Conservation (phyloP, 78 protist genomes). For the Dictyostelium brefeldianum region DNA sequence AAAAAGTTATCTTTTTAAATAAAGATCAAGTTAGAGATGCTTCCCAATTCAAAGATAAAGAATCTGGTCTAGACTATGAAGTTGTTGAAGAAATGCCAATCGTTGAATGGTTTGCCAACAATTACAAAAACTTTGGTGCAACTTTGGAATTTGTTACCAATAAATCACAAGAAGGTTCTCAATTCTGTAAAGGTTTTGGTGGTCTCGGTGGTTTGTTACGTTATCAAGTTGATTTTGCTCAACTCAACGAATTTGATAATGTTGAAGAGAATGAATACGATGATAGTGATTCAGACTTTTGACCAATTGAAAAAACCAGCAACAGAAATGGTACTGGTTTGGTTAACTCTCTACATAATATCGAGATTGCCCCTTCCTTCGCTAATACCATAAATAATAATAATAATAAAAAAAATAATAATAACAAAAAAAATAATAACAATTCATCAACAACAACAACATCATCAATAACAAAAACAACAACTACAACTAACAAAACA, state of each 20-base stretch:
- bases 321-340: conserved; percentile 34
- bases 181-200: conserved; percentile 99
- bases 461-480: background rate
- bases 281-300: conserved; percentile 64
- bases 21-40: conserved; percentile 86
- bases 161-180: conserved; percentile 99
- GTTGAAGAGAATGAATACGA: conserved; percentile 64
- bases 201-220: conserved; percentile 98
- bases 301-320: conserved; percentile 24
- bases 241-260: conserved; percentile 79
- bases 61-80: conserved; percentile 91
- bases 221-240: conserved; percentile 87
- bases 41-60: conserved; percentile 75
- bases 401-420: background rate
- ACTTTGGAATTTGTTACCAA: conserved; percentile 97
- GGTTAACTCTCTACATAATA: background rate
- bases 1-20: conserved; percentile 58
- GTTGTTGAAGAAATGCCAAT: conserved; percentile 84
- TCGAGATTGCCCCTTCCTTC: conserved; percentile 19
- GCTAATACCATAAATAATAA: background rate
- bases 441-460: background rate
- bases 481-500: background rate
- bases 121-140: conserved; percentile 96
- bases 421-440: background rate
- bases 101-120: conserved; percentile 98